Evolutionary conservation across 2,329 filamentous ascomycete species (phyloP).

Genomic region (Calonectria multiphialidica): DNA sequence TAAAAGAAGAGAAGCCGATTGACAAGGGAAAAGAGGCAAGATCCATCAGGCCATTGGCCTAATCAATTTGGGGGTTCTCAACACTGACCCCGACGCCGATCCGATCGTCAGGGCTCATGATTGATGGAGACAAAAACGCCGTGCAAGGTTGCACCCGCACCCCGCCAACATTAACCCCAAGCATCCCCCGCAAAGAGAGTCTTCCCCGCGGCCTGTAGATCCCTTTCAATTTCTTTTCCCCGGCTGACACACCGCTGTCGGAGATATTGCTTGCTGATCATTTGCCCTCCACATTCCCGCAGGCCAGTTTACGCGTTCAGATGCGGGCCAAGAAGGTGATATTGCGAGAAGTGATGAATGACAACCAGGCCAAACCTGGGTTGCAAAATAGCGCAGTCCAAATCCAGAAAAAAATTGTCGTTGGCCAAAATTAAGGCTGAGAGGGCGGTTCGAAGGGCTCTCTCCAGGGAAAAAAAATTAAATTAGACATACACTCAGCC

Average conservation of each 20-base stretch:
- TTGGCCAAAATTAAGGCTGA: no score
- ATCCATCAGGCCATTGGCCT: background rate
- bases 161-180: background rate
- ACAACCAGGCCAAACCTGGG: background rate
- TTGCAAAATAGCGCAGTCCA: background rate
- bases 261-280: background rate
- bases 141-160: background rate
- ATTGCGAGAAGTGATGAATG: background rate
- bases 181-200: background rate
- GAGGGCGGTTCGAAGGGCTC: no score
- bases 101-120: background rate
- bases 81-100: background rate
- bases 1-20: background rate
- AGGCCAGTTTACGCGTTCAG: background rate
- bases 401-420: background rate
- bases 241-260: background rate
- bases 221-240: background rate
- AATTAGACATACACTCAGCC: no score
- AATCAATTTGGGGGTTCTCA: background rate
- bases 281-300: background rate
- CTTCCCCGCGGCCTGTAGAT: slow-evolving; percentile 1
- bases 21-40: background rate
- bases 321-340: background rate
- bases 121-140: background rate
- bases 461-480: background rate